phyloP scores from a whole-genome alignment of 83 land plant species.

The Larix sibirica region DNA sequence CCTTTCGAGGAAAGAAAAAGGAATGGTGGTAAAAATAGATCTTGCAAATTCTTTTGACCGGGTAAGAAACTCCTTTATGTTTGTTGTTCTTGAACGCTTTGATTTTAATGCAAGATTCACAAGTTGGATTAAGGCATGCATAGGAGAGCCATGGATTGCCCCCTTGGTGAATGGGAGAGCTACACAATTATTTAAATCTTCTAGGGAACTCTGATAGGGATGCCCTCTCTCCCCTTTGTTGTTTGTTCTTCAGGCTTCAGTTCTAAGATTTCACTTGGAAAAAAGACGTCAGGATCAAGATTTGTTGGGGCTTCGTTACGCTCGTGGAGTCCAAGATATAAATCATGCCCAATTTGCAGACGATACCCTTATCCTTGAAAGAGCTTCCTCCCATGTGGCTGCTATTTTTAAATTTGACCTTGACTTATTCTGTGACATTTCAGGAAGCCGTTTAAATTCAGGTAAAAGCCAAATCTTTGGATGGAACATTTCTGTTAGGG shows the following conservation, averaged over 20 bases:
- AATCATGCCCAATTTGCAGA: background rate
- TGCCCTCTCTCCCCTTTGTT: background rate
- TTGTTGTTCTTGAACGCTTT: background rate
- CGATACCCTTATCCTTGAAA: too few species aligned
- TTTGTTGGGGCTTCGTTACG: rapidly evolving
- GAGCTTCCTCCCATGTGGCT: background rate
- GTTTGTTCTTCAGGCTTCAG: background rate
- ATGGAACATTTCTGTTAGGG: too few species aligned
- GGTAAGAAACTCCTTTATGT: background rate
- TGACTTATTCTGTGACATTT: too few species aligned
- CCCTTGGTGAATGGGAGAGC: background rate
- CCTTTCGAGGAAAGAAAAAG: too few species aligned
- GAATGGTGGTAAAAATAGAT: background rate
- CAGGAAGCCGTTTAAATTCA: too few species aligned
- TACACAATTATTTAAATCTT: background rate
- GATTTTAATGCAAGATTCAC: background rate
- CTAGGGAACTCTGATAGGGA: background rate
- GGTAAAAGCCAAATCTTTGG: background rate
- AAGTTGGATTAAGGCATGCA: too few species aligned
- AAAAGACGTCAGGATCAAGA: background rate
- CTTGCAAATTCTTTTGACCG: too few species aligned
- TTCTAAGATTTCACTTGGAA: background rate
- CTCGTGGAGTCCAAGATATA: background rate
- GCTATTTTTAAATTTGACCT: background rate
- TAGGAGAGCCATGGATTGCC: too few species aligned